Evolutionary conservation across 345 rosid species (phyloP).

Genomic region (Kandelia obovata): DNA sequence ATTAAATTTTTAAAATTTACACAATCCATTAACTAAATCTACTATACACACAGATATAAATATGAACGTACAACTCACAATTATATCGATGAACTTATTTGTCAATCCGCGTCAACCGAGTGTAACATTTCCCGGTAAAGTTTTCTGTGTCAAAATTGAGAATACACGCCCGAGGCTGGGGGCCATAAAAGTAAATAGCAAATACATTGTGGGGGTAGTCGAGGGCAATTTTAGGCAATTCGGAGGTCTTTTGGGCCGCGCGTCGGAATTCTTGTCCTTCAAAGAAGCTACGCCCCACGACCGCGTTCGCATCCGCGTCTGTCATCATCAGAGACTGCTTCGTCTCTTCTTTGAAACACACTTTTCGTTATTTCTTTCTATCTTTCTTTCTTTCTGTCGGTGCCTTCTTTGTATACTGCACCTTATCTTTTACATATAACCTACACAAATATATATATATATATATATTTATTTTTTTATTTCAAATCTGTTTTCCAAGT

Average conservation of each 20-base stretch:
- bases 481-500: background rate
- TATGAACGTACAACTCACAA: too few relatives aligned
- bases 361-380: background rate
- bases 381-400: background rate
- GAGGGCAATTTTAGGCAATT: background rate
- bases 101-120: too few relatives aligned
- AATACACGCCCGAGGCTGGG: too few relatives aligned
- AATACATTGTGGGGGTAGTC: background rate
- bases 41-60: too few relatives aligned
- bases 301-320: background rate
- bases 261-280: background rate
- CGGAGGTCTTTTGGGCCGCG: background rate
- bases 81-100: too few relatives aligned
- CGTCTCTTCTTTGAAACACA: background rate
- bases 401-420: background rate
- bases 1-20: too few relatives aligned
- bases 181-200: too few relatives aligned
- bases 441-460: background rate
- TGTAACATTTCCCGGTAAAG: too few relatives aligned
- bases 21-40: too few relatives aligned
- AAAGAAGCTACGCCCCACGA: background rate
- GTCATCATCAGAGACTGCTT: background rate
- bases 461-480: background rate
- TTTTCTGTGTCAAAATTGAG: too few relatives aligned
- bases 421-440: background rate